Evolutionary conservation across 495 filamentous ascomycete genomes (phyloP).

Genomic region (Staphylotrichum tortipilum): DNA sequence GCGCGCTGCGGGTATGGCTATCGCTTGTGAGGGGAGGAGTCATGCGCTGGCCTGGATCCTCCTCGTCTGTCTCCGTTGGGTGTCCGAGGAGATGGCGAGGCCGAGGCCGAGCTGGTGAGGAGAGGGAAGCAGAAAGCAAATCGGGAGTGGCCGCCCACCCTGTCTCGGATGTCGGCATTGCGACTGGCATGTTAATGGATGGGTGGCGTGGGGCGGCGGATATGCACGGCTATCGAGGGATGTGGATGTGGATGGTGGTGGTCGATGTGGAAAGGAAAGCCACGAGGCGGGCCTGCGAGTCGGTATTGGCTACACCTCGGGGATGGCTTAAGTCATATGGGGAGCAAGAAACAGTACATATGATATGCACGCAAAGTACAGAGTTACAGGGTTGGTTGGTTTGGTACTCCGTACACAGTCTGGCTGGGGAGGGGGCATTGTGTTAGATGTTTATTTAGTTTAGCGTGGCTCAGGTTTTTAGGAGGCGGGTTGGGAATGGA

Average conservation of each 20-base stretch:
- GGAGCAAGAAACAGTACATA: not conserved
- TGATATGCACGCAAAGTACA: too few relatives aligned
- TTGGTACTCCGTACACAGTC: too few relatives aligned
- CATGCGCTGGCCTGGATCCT: too few relatives aligned
- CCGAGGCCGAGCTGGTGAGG: not conserved
- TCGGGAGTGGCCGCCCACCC: not conserved
- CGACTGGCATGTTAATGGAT: not conserved
- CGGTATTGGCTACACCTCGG: not conserved
- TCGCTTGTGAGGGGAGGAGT: not conserved
- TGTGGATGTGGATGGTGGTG: too few relatives aligned
- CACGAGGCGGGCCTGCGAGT: not conserved
- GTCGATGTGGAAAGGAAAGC: not conserved
- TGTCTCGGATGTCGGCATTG: conserved; percentile 1
- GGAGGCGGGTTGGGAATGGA: too few relatives aligned
- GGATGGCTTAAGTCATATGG: too few relatives aligned
- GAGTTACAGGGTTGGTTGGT: not conserved
- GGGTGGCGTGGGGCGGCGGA: not conserved
- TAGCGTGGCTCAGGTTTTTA: too few relatives aligned
- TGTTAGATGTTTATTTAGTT: too few relatives aligned
- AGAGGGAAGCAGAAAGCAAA: not conserved
- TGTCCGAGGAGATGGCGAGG: not conserved
- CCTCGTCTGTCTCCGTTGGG: too few relatives aligned
- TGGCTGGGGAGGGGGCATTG: too few relatives aligned
- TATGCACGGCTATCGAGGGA: not conserved
- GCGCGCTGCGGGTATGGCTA: too few relatives aligned